These are phyloP conservation scores for Pyrenophora teres DNA, from an alignment of 2,329 filamentous ascomycete species.

Conservation along the genomic window DNA sequence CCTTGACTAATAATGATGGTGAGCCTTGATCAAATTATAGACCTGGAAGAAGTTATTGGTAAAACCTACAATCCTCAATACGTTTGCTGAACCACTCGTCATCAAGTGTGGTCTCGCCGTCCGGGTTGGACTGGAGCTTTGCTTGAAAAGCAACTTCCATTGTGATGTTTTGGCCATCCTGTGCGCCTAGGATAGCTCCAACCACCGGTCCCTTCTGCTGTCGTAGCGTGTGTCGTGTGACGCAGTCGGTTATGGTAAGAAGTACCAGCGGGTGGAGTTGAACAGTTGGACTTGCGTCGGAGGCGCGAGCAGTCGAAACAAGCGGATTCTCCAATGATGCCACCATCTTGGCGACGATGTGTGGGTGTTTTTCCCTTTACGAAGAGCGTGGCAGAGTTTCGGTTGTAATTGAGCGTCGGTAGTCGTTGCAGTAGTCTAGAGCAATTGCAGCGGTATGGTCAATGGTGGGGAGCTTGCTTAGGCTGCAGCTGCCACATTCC, in stretches of 20 bases:
- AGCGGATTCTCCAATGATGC: slow-evolving; percentile 48
- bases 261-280: slow-evolving; percentile 92
- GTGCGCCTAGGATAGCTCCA: slow-evolving; percentile 87
- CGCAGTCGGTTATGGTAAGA: slow-evolving; percentile 95
- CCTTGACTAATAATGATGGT: slow-evolving; percentile 67
- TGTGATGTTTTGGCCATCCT: slow-evolving; percentile 87
- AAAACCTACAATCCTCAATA: slow-evolving; percentile 77
- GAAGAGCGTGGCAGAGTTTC: neutral
- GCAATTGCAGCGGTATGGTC: slow-evolving; percentile 8
- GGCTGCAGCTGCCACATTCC: slow-evolving; percentile 16
- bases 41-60: neutral
- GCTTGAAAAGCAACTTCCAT: slow-evolving; percentile 94
- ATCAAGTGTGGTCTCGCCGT: slow-evolving; percentile 67
- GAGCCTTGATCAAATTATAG: slow-evolving; percentile 1
- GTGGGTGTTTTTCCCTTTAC: neutral
- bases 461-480: slow-evolving; percentile 18
- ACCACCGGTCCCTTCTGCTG: slow-evolving; percentile 75
- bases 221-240: slow-evolving; percentile 85
- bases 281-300: slow-evolving; percentile 76
- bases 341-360: slow-evolving; percentile 39
- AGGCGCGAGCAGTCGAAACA: slow-evolving; percentile 52
- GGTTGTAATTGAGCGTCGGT: neutral
- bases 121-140: slow-evolving; percentile 53
- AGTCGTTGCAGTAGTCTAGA: neutral
- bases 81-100: slow-evolving; percentile 74